These are phyloP conservation scores for Claviceps maximensis DNA, from an alignment of 2,329 filamentous ascomycete species.

Conservation along the genomic window DNA sequence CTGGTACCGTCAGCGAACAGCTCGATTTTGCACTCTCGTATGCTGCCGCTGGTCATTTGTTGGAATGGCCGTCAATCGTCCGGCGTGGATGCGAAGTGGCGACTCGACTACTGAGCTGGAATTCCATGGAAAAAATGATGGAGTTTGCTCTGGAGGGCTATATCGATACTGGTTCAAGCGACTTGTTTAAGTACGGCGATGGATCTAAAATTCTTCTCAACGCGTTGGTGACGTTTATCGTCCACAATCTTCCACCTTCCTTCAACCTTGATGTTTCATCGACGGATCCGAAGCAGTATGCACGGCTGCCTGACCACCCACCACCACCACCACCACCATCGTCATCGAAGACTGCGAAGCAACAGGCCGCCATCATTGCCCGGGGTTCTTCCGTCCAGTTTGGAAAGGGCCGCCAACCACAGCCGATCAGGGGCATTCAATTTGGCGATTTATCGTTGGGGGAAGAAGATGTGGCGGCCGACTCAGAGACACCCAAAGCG, in stretches of 20 bases:
- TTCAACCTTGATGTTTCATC: conserved; percentile 44
- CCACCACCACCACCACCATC: conserved; percentile 8
- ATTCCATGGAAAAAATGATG: conserved; percentile 46
- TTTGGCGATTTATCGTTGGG: conserved; percentile 52
- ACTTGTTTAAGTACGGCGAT: conserved; percentile 37
- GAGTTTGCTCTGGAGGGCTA: conserved; percentile 39
- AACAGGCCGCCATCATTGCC: conserved; percentile 17
- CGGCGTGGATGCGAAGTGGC: conserved; percentile 47
- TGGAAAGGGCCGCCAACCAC: conserved; percentile 28
- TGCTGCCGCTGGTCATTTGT: conserved; percentile 46
- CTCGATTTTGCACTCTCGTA: conserved; percentile 49
- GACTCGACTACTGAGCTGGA: conserved; percentile 44
- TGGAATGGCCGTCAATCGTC: conserved; percentile 42
- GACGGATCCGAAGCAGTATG: conserved; percentile 21
- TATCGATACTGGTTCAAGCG: conserved; percentile 23
- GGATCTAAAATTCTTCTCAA: conserved; percentile 41
- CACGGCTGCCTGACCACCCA: conserved; percentile 24
- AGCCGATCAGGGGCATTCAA: conserved; percentile 48
- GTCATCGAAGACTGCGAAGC: conserved; percentile 5
- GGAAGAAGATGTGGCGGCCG: conserved; percentile 13
- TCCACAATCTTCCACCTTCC: conserved; percentile 43
- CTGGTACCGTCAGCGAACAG: conserved; percentile 27
- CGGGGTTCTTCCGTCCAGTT: conserved; percentile 24
- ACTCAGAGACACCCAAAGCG: conserved; percentile 19
- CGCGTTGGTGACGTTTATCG: conserved; percentile 43